phyloP scores from a whole-genome alignment of 345 rosid genomes.

The Kernera saxatilis region DNA sequence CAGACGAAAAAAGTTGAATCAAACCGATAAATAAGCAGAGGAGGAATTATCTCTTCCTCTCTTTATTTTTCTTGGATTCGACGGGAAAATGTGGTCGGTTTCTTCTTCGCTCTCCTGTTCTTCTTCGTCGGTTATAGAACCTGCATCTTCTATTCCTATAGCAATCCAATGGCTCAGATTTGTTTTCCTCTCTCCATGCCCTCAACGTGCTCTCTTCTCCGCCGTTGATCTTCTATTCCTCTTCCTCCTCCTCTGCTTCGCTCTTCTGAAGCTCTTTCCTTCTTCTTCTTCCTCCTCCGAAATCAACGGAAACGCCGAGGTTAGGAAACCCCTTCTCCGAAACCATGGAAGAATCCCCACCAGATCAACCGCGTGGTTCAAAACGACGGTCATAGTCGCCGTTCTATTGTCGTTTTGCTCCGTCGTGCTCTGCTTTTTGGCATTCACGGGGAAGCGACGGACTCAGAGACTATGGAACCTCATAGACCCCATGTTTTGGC shows the following conservation, averaged over 20 bases:
- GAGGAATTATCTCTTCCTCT: background rate
- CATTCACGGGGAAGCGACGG: conserved; percentile 32
- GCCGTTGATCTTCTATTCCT: conserved; percentile 50
- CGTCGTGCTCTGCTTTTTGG: conserved; percentile 39
- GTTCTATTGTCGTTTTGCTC: conserved; percentile 41
- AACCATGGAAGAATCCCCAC: conserved; percentile 20
- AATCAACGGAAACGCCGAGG: conserved; percentile 22
- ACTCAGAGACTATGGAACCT: conserved; percentile 43
- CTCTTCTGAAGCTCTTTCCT: conserved; percentile 42
- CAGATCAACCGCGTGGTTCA: conserved; percentile 51
- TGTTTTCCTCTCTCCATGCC: conserved; percentile 70
- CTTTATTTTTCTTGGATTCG: background rate
- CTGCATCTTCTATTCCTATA: conserved; percentile 34
- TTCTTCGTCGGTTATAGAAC: conserved; percentile 33
- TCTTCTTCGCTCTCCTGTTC: conserved; percentile 59
- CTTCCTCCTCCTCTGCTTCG: conserved; percentile 41
- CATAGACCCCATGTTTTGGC: conserved; percentile 52
- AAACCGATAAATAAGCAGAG: background rate
- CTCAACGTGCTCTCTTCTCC: conserved; percentile 66
- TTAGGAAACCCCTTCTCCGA: conserved; percentile 55
- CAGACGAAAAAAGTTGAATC: too few relatives aligned
- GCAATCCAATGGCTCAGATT: conserved; percentile 67
- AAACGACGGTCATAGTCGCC: conserved; percentile 42
- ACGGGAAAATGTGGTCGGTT: conserved; percentile 8
- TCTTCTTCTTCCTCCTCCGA: conserved; percentile 26